Evolutionary conservation across 345 rosid species (phyloP), one percentile per base, ranked within the genome.

Genomic region (Erucastrum elatum): DNA sequence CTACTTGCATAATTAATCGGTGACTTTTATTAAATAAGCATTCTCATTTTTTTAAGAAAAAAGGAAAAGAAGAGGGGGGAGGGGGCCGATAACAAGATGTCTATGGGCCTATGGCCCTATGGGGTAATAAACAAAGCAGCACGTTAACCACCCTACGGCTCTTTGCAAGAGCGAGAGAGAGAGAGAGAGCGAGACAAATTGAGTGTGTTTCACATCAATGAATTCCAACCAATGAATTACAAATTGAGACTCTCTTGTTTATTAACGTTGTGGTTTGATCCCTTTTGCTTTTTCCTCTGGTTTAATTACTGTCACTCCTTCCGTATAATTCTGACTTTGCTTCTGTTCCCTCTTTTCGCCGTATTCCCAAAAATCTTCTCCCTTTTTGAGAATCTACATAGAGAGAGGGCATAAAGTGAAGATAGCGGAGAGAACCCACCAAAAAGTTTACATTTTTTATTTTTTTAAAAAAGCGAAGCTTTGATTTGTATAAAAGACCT

Each of bases 161-260:
- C 66, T 74, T 72, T 66, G 35, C 35, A 51, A 66, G 73, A 27
- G 58, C 73, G 74, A 56, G 39, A 49, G n/a, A n/a, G 17, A 73
- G 21, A 6, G 66, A 70, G 72, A 80, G 87, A 87, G 91, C 90
- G 93, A n/a, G n/a, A n/a, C n/a, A n/a, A n/a, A n/a, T n/a, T n/a
- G n/a, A n/a, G n/a, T 90, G 90, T 79, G 41, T 41, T 76, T 67
- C 80, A 66, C 78, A 82, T 87, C 61, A 55, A 64, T 63, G 6
- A 46, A 8, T 13, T 21, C 51, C 15, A n/a, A n/a, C n/a, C n/a
- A n/a, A n/a, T n/a, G n/a, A n/a, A n/a, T n/a, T n/a, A n/a, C n/a
- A n/a, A n/a, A n/a, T n/a, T n/a, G n/a, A n/a, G n/a, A n/a, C n/a
- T 39, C 46, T 44, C 51, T 44, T 44, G 27, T 16, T 64, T 21